Evolutionary conservation across 495 filamentous ascomycete genomes (phyloP), one percentile per base, ranked within the genome.

Genomic region (Annulohypoxylon stygium): DNA sequence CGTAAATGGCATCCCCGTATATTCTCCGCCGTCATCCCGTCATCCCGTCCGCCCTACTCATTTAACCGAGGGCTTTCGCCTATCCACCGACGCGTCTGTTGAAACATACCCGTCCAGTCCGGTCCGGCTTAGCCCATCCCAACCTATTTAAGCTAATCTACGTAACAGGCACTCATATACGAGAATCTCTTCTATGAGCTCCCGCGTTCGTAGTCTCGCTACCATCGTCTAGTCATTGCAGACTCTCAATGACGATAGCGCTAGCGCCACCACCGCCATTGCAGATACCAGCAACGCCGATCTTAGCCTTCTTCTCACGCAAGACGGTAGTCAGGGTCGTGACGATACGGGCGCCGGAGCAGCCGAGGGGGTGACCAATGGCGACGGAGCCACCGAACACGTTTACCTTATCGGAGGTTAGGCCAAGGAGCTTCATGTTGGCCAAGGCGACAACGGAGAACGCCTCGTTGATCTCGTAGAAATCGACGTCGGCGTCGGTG

Each of bases 391-490:
- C 96, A 70, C 96, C 96, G 74, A 97, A 95, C 23, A 97, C 85
- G 83, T 99, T 99, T 69, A 99, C 95, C 84, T 95, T 97, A 39
- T 93, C 92, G 71, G 93, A 89, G 55, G 86, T 83, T 53, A 99
- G 79, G 59, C 83, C 85, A 34, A 99, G 90, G 43, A 98, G 77
- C 86, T 98, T 97, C 83, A 97, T 88, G 83, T 99, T 99, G 65
- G 96, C 95, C 54, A 98, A 84, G 14, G 96, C 95, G 51, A 99
- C 96, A 25, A 99, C 96, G 48, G 92, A 94, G 87, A 99, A 99
- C 5, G 96, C 96, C 84, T 99, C 96, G 83, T 99, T 99, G 86
- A 99, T 97, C 87, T 99, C 96, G 77, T 95, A 98, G 71, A 90
- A 95, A 76, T 98, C 95, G 58, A 99, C 88, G 43, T 90, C 83